These are phyloP conservation scores for Pholiota conissans DNA, from an alignment of 768 basidiomycete species.

Conservation along the genomic window DNA sequence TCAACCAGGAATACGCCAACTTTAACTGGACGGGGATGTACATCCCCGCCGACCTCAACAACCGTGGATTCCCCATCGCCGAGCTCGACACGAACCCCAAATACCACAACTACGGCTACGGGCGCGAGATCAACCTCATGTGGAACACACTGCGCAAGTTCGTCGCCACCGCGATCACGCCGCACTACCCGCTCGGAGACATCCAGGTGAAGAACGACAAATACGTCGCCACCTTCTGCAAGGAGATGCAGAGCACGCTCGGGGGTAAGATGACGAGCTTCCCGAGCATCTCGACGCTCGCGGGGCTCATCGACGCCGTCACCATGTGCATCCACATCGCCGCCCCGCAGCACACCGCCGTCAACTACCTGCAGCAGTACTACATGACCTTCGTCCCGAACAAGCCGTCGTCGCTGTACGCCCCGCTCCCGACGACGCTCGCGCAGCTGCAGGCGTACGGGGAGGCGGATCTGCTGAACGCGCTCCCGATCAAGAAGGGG, in stretches of 20 bases:
- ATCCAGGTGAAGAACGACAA: conserved; percentile 20
- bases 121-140: conserved; percentile 22
- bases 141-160: conserved; percentile 28
- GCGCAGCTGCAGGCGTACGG: conserved; percentile 16
- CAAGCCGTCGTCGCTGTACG: conserved; percentile 27
- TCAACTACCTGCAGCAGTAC: conserved; percentile 34
- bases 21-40: conserved; percentile 28
- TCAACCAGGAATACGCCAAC: conserved; percentile 19
- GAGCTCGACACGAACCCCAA: conserved; percentile 21
- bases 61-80: conserved; percentile 29
- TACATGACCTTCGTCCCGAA: conserved; percentile 33
- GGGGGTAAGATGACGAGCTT: conserved; percentile 25
- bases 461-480: conserved; percentile 20
- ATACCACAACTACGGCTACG: conserved; percentile 31
- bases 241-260: conserved; percentile 20
- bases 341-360: conserved; percentile 31
- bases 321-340: conserved; percentile 34
- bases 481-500: conserved; percentile 23
- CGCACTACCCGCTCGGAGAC: conserved; percentile 20
- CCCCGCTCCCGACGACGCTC: conserved; percentile 22
- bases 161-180: conserved; percentile 18
- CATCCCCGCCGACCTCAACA: conserved; percentile 26
- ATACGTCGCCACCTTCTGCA: conserved; percentile 20
- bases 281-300: conserved; percentile 25
- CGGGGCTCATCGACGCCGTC: conserved; percentile 26